Evolutionary conservation across 768 basidiomycete species (phyloP).

Genomic region (Pholiota microspora): DNA sequence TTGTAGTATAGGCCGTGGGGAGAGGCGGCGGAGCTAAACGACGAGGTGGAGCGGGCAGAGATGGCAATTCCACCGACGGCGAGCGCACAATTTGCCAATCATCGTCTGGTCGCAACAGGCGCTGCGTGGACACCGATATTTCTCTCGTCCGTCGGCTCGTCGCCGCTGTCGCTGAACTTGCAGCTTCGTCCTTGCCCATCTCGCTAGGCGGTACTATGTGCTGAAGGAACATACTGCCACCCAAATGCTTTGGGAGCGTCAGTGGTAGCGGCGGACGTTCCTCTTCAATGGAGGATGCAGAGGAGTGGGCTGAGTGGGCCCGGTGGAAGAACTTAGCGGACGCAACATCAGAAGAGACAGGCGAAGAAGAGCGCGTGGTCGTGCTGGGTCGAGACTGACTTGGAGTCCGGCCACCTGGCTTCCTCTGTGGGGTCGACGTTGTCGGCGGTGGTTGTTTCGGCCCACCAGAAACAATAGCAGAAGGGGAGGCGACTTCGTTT

Average conservation of each 20-base stretch:
- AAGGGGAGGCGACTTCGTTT: neutral
- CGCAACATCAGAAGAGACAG: constrained; percentile 53
- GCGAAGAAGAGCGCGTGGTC: constrained; percentile 59
- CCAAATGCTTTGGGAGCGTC: constrained; percentile 30
- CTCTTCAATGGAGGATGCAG: constrained; percentile 53
- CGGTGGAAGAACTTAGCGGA: constrained; percentile 51
- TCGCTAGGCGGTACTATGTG: constrained; percentile 59
- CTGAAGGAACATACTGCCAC: constrained; percentile 25
- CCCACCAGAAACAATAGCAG: neutral
- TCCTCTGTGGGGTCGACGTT: neutral
- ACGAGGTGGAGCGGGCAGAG: constrained; percentile 37
- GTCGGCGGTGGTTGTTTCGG: neutral
- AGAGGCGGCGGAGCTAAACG: neutral
- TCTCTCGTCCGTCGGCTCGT: neutral
- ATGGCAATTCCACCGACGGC: constrained; percentile 32
- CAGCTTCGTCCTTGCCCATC: constrained; percentile 31
- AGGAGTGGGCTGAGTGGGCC: constrained; percentile 45
- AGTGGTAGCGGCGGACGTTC: constrained; percentile 35
- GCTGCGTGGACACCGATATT: neutral
- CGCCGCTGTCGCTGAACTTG: neutral
- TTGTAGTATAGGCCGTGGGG: neutral
- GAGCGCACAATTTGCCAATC: constrained; percentile 34
- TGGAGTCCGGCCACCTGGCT: neutral
- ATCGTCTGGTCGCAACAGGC: constrained; percentile 12
- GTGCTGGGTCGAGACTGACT: constrained; percentile 37